Evolutionary conservation across 208 protist species (phyloP), one percentile per base, ranked within the genome.

Genomic region (Trypanosoma brucei): DNA sequence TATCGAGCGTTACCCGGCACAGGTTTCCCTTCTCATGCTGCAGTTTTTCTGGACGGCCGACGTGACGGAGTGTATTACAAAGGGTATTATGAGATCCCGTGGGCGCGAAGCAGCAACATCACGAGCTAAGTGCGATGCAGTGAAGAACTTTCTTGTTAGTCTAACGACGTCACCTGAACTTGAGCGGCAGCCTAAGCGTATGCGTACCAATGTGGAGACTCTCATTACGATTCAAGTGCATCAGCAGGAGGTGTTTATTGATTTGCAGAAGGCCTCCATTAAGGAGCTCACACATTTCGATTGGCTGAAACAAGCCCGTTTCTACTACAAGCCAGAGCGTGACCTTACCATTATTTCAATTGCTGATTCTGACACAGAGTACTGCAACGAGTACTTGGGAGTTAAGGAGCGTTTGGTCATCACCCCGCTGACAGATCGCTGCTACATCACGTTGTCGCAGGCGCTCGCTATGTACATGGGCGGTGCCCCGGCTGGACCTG

Each of bases 401-500:
- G 93, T 96, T 49, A 97, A 96, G 84, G 92, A 97, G 75, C 89
- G 95, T 55, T 88, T 98, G 22, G 92, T 97, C 50, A 96, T 97
- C 62, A 98, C 94, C 8, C 91, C 93, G 57, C 73, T 97, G 22
- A 98, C 95, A 13, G 93, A 98, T 83, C 84, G 95, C 45, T 98
- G 94, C 84, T 98, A 98, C 73, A 95, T 98, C 53, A 99, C 97
- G 33, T 83, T 99, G 13, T 97, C 95, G 33, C 96, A 99, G 72
- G 95, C 97, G 34, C 79, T 98, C 13, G 86, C 91, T 33, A 93
- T 98, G 80, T 97, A 97, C 74, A 93, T 98, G 83, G 98, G 96
- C 65, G 96, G 96, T 55, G 97, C 96, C 34, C 97, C 96, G 7
- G 94, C 95, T 48, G 97, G 97, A 31, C 97, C 97, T 14, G 95